Evolutionary conservation across 2,329 filamentous ascomycete genomes (phyloP), one percentile per base, ranked within the genome.

Genomic region (Beauveria pseudobassiana): DNA sequence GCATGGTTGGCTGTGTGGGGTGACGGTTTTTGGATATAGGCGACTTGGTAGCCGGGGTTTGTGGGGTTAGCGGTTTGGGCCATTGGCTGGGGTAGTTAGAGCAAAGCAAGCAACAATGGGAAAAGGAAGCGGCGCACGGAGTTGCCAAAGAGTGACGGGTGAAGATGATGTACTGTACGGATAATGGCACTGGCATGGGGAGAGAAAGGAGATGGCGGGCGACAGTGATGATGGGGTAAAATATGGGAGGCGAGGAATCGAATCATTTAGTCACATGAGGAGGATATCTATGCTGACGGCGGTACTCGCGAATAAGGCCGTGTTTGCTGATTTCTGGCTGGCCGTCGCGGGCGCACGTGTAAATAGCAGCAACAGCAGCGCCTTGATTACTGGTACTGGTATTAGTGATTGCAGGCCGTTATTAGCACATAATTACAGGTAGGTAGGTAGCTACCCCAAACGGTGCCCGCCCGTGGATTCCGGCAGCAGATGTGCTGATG

Each of bases 31-130:
- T 54, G 28, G 51, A 61, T 54, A 61, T 54, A 61, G 51, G 59
- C 57, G 57, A 60, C 57, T 60, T 60, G 57, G 45, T 54, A 54
- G 38, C 50, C 34, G 34, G 52, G 52, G 34, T 22, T 54, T 54
- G 52, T 54, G 52, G 52, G 52, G 52, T 54, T 38, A 16, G 34
- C 14, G 20, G 34, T 20, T 40, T 40, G 12, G 50, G 50, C 50
- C n/a, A 26, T 28, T 16, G 48, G 46, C 20, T 18, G 28, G 45
- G 14, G 53, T n/a, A n/a, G n/a, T n/a, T n/a, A 22, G 26, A 34
- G 18, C 6, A 16, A 38, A 38, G 34, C 34, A 38, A 16, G 18
- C 16, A 34, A 38, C 10, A 50, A 20, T 20, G 24, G 34, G 14
- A 20, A 38, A 18, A 14, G 9, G 1, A 52, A 34, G 48, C 26